These are phyloP conservation scores for Cladosporium colombiae DNA, from an alignment of 2,329 filamentous ascomycete species.

Conservation along the genomic window DNA sequence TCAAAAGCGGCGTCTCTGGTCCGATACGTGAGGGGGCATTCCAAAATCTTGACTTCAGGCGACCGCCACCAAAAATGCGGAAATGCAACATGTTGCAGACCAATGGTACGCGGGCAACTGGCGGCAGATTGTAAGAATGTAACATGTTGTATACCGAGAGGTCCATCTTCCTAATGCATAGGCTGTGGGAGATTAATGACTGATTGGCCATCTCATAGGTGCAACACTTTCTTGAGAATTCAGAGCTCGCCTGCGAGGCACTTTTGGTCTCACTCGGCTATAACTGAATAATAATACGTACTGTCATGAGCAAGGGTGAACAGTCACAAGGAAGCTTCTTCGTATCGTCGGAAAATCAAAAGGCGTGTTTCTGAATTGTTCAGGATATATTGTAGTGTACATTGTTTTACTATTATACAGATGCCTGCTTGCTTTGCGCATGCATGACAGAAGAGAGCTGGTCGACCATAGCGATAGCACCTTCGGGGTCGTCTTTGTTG, in stretches of 20 bases:
- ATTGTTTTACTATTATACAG: slow-evolving; percentile 10
- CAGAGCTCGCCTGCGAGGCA: not conserved
- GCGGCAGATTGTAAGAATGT: not conserved
- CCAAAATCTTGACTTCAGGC: no score
- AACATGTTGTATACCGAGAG: not conserved
- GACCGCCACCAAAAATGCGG: no score
- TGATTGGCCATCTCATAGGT: not conserved
- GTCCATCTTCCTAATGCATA: no score
- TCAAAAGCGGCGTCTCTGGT: not conserved
- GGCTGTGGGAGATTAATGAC: not conserved
- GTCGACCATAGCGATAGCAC: slow-evolving; percentile 63
- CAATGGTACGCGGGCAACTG: no score
- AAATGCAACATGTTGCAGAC: no score
- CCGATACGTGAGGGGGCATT: no score
- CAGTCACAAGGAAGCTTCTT: not conserved
- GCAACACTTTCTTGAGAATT: no score
- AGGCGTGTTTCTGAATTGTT: not conserved
- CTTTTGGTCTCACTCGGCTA: not conserved
- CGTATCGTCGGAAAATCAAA: not conserved
- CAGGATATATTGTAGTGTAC: not conserved
- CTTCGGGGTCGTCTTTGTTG: slow-evolving; percentile 87
- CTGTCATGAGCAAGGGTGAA: not conserved
- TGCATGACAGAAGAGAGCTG: slow-evolving; percentile 30
- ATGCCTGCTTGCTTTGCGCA: slow-evolving; percentile 11
- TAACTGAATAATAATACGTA: not conserved